These are phyloP conservation scores for Lecanoromycetidae sp. DNA, from an alignment of 2,329 filamentous ascomycete genomes.

Conservation along the genomic window DNA sequence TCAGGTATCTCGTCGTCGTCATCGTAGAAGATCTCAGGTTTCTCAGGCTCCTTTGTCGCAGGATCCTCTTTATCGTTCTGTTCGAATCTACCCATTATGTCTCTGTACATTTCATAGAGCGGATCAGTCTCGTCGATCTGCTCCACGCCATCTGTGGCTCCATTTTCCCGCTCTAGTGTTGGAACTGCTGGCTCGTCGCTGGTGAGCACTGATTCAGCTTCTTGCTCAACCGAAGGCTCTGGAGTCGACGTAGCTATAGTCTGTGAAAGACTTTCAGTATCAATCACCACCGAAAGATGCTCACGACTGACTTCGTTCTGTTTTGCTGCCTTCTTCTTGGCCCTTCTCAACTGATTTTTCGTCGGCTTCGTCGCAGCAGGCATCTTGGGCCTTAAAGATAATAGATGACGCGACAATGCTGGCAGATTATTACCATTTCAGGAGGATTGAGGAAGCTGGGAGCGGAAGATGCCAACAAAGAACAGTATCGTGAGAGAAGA, in stretches of 20 bases:
- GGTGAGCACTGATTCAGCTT: slow-evolving; percentile 11
- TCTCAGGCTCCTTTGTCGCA: slow-evolving; percentile 54
- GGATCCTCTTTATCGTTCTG: slow-evolving; percentile 51
- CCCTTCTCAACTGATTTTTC: slow-evolving; percentile 87
- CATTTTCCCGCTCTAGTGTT: slow-evolving; percentile 15
- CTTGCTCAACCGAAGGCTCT: neutral
- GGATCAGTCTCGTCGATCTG: slow-evolving; percentile 28
- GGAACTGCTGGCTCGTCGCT: slow-evolving; percentile 3
- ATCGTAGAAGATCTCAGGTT: slow-evolving; percentile 72
- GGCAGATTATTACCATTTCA: no score
- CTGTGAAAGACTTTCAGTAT: slow-evolving; percentile 4
- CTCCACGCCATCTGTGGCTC: slow-evolving; percentile 21
- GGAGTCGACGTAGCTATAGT: slow-evolving; percentile 6
- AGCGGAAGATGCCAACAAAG: no score
- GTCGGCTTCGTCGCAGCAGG: slow-evolving; percentile 51
- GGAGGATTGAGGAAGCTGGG: no score
- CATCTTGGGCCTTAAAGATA: slow-evolving; percentile 8
- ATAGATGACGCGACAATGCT: no score
- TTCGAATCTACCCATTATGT: slow-evolving; percentile 70
- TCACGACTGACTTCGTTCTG: slow-evolving; percentile 50
- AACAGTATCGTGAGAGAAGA: no score
- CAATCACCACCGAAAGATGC: neutral
- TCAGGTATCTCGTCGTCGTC: slow-evolving; percentile 79
- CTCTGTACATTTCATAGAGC: slow-evolving; percentile 70
- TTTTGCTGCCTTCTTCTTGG: slow-evolving; percentile 77